Conservation (phyloP, 2,329 filamentous ascomycete genomes). For the Rutstroemia sp. region DNA sequence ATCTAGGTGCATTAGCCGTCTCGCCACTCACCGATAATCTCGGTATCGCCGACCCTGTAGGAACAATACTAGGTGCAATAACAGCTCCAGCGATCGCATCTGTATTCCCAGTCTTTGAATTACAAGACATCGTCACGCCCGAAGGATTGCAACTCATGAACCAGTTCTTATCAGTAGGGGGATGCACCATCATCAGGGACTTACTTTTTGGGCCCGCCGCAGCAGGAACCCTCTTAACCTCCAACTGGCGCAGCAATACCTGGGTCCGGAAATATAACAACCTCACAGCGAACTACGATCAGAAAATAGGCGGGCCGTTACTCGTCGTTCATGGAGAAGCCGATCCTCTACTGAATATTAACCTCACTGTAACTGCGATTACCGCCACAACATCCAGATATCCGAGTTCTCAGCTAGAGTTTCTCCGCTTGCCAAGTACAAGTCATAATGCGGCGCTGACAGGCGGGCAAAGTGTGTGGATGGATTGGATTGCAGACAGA, state of each 20-base stretch:
- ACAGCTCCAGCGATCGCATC: not conserved
- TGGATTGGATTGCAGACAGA: not conserved
- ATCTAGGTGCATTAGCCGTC: slow-evolving; percentile 10
- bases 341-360: not conserved
- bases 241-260: not conserved
- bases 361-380: not conserved
- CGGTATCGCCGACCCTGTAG: not conserved
- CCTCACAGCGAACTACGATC: not conserved
- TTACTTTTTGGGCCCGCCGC: not conserved
- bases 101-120: not conserved
- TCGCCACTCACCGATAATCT: not conserved
- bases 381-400: not conserved
- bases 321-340: not conserved
- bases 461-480: not conserved
- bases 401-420: not conserved
- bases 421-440: not conserved
- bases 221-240: not conserved
- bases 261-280: not conserved
- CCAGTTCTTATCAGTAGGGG: not conserved
- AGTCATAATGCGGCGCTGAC: not conserved
- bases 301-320: not conserved
- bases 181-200: not conserved
- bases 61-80: not conserved
- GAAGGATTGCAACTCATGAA: too few relatives aligned
- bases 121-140: not conserved